Evolutionary conservation across 2,329 filamentous ascomycete species (phyloP).

Genomic region (Sclerotinia glacialis): DNA sequence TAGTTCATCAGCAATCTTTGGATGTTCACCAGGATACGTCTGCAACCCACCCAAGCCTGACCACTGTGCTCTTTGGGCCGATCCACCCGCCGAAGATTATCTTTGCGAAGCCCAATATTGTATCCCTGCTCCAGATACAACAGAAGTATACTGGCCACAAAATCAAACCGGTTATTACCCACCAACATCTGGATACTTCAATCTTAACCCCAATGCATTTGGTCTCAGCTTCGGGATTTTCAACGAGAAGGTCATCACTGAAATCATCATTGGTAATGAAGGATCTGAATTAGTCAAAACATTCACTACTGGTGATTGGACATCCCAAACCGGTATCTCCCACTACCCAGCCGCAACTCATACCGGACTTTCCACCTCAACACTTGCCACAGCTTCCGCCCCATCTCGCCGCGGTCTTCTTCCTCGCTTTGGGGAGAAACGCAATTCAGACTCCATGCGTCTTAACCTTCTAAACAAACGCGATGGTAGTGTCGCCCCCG

Average conservation of each 20-base stretch:
- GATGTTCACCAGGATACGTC: slow-evolving; percentile 45
- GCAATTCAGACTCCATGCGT: not conserved
- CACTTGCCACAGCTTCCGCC: not conserved
- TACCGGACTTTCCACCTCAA: slow-evolving; percentile 14
- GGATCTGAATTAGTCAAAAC: slow-evolving; percentile 40
- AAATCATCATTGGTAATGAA: slow-evolving; percentile 34
- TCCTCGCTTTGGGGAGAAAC: not conserved
- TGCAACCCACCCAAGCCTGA: slow-evolving; percentile 43
- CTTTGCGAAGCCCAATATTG: slow-evolving; percentile 44
- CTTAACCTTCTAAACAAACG: slow-evolving; percentile 40
- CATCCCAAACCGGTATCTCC: slow-evolving; percentile 50
- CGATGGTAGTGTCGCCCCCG: slow-evolving; percentile 43
- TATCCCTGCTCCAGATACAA: slow-evolving; percentile 39
- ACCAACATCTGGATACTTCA: slow-evolving; percentile 57
- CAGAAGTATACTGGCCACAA: slow-evolving; percentile 43
- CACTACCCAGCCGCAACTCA: slow-evolving; percentile 35
- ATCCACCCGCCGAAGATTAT: slow-evolving; percentile 42
- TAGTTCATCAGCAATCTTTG: slow-evolving; percentile 41
- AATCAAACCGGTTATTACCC: slow-evolving; percentile 52
- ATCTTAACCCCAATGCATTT: slow-evolving; percentile 61
- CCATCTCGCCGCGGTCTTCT: not conserved
- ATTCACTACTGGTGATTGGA: slow-evolving; percentile 55
- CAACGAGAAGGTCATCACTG: slow-evolving; percentile 43
- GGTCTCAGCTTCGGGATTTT: slow-evolving; percentile 64
- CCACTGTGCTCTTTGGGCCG: slow-evolving; percentile 43